Evolutionary conservation across 2,329 filamentous ascomycete species (phyloP), one percentile per base, ranked within the genome.

Genomic region (Cladophialophora exuberans): DNA sequence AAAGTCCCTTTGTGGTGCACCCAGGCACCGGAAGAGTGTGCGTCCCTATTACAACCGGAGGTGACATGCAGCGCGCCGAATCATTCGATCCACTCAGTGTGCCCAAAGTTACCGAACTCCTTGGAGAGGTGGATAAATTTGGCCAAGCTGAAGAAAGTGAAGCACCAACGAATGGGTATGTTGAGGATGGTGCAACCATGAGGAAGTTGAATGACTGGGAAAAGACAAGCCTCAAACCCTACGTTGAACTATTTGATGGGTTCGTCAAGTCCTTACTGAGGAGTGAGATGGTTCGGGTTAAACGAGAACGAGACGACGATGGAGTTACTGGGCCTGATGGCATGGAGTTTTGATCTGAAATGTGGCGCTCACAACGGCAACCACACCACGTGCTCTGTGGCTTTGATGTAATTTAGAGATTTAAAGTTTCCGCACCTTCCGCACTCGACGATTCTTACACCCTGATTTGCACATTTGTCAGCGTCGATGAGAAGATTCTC

Each of bases 1-100:
- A 99, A 72, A 92, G 87, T 59, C 94, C 94, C 0, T 99, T 99
- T 68, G 93, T 97, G 57, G 87, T 99, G 31, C 94, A 99, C 70
- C 94, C 94, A 0, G 91, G 91, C 15, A 99, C 94, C 0, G 93
- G 94, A 1, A 79, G 93, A 51, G 90, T 99, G 5, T 99, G 94
- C 76, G 94, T 99, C 47, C 94, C 94, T 1, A 97, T 99, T 66
- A 89, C 97, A 69, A 82, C 84, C 1, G 56, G 46, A 20, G 64
- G 62, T 17, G 60, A 64, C 26, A 64, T 64, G 62, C 50, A 52
- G 17, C 79, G 75, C 4, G 81, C 93, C 0, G 90, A 94, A 44
- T 81, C 86, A 3, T 99, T 99, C 66, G 89, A 97, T 68, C 94
- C 94, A 0, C 77, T 96, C 0, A 76, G 72, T 1, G 93, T 97